Evolutionary conservation across 2,329 filamentous ascomycete species (phyloP).

Genomic region (Talaromyces piceae): DNA sequence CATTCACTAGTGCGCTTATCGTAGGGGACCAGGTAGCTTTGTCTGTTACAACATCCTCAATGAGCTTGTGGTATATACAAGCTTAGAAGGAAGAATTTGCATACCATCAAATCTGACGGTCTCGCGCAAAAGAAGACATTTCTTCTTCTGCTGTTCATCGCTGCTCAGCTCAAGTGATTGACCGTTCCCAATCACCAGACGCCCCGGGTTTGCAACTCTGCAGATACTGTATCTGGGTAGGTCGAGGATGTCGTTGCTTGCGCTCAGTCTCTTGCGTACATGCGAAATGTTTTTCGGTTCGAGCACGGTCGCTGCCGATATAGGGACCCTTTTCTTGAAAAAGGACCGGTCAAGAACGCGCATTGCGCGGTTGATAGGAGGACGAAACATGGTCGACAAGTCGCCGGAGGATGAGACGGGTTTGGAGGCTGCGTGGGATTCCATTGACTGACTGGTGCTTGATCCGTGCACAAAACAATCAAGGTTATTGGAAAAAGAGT

Average conservation of each 20-base stretch:
- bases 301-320: conserved; percentile 70
- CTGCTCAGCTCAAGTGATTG: conserved; percentile 44
- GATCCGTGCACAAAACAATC: conserved; percentile 10
- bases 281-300: conserved; percentile 67
- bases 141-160: conserved; percentile 36
- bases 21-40: conserved; percentile 68
- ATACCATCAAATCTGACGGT: conserved; percentile 32
- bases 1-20: conserved; percentile 60
- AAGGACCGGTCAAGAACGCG: conserved; percentile 73
- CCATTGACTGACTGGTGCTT: conserved; percentile 15
- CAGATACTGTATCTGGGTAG: conserved; percentile 54
- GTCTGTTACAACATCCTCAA: conserved; percentile 36
- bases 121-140: conserved; percentile 34
- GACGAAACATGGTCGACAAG: conserved; percentile 55
- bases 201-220: conserved; percentile 51
- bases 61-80: neutral
- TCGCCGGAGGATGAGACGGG: neutral
- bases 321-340: conserved; percentile 67
- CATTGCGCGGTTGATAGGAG: conserved; percentile 73
- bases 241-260: conserved; percentile 58
- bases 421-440: conserved; percentile 1
- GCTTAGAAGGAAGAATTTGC: conserved; percentile 19
- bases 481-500: neutral
- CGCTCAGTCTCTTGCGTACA: conserved; percentile 59
- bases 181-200: conserved; percentile 6